phyloP scores from a whole-genome alignment of 768 basidiomycete genomes.

The Albatrellus ellisii region DNA sequence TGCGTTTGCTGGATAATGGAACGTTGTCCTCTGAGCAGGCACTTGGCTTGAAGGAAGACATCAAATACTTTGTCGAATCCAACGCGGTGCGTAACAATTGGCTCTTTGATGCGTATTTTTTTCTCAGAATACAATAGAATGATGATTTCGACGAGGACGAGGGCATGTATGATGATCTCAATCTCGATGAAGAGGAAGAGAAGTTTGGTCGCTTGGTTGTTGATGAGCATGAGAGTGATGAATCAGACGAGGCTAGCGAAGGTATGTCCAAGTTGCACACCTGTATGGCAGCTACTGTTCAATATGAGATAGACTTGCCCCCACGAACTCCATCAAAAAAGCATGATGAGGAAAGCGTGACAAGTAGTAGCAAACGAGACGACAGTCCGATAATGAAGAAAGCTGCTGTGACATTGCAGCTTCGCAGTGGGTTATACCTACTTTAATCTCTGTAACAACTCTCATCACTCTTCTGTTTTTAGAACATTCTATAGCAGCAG shows the following conservation, averaged over 20 bases:
- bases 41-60: constrained; percentile 78
- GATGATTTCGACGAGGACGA: constrained; percentile 97
- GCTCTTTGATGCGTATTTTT: background rate
- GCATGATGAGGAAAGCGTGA: constrained; percentile 63
- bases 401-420: constrained; percentile 41
- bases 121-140: constrained; percentile 38
- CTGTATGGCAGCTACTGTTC: constrained; percentile 1
- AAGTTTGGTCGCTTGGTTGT: constrained; percentile 68
- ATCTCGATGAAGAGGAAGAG: constrained; percentile 94
- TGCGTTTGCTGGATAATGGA: constrained; percentile 90
- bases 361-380: constrained; percentile 64
- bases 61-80: constrained; percentile 90
- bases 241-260: constrained; percentile 64
- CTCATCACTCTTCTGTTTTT: constrained; percentile 11
- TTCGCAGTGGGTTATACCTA: constrained; percentile 75
- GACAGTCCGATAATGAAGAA: constrained; percentile 71
- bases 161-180: constrained; percentile 95
- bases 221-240: constrained; percentile 70
- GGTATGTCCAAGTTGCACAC: constrained; percentile 28
- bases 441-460: too few species aligned
- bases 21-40: constrained; percentile 76
- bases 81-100: constrained; percentile 64
- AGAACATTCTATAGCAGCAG: constrained; percentile 55
- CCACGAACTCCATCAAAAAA: constrained; percentile 59
- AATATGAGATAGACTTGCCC: constrained; percentile 35